Evolutionary conservation across 2,329 filamentous ascomycete species (phyloP).

Genomic region (Hypoxylon rubiginosum): DNA sequence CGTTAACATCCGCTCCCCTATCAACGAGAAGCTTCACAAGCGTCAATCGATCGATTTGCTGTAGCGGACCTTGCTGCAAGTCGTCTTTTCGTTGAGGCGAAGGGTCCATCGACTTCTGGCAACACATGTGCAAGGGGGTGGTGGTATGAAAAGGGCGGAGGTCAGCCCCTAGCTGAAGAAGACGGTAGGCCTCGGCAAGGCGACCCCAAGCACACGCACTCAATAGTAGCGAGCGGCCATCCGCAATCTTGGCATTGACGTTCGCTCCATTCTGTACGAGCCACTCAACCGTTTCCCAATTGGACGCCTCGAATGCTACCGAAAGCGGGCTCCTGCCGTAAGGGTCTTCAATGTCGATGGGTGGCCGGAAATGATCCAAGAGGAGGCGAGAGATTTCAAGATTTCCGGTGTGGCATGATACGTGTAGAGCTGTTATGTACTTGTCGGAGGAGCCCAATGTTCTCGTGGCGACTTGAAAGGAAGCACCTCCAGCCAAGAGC

Average conservation of each 20-base stretch:
- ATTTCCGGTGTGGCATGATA: neutral
- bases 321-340: constrained; percentile 14
- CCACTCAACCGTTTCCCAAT: constrained; percentile 15
- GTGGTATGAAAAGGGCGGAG: neutral
- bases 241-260: constrained; percentile 7
- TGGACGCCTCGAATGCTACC: constrained; percentile 12
- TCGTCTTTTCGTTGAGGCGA: no score
- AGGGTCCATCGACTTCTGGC: no score
- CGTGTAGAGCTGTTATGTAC: constrained; percentile 21
- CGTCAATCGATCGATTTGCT: neutral
- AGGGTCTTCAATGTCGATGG: constrained; percentile 18
- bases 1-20: constrained; percentile 17
- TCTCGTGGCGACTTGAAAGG: constrained; percentile 16
- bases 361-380: constrained; percentile 6
- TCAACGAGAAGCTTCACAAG: constrained; percentile 17
- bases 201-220: constrained; percentile 1
- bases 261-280: constrained; percentile 18
- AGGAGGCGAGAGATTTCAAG: constrained; percentile 7
- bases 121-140: neutral
- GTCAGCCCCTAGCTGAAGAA: constrained; percentile 10
- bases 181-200: neutral
- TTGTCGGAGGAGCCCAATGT: constrained; percentile 3
- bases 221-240: constrained; percentile 16
- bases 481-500: constrained; percentile 17
- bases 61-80: neutral